These are phyloP conservation scores for Paramecium sexaurelia DNA, from an alignment of 73 alveolate genomes.

Conservation along the genomic window DNA sequence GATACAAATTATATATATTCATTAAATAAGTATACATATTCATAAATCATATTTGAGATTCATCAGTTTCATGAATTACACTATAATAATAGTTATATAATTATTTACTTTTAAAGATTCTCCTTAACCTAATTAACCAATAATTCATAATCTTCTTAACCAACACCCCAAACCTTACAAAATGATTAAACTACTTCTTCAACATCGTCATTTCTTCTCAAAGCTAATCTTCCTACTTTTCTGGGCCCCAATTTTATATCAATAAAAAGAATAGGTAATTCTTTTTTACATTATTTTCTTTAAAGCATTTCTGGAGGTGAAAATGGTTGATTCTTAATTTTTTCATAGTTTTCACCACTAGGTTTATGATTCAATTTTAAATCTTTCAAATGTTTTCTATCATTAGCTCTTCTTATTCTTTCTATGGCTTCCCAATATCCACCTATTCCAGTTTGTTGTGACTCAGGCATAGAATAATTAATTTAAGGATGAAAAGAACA, in stretches of 20 bases:
- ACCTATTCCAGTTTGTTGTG: background rate
- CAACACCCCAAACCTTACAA: constrained; percentile 48
- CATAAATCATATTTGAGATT: background rate
- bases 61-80: constrained; percentile 6
- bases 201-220: constrained; percentile 33
- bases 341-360: constrained; percentile 33
- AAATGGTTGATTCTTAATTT: constrained; percentile 3
- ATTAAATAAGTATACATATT: background rate
- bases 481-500: constrained; percentile 35
- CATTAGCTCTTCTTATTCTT: constrained; percentile 30
- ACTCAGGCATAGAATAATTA: background rate
- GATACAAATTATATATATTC: too few relatives aligned
- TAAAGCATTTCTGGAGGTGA: constrained; percentile 44
- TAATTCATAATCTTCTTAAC: background rate
- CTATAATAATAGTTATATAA: background rate
- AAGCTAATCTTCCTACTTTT: constrained; percentile 52
- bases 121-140: background rate
- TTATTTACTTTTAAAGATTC: background rate
- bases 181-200: constrained; percentile 32
- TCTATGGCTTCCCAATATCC: constrained; percentile 1
- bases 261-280: constrained; percentile 6
- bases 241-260: constrained; percentile 51
- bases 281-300: background rate
- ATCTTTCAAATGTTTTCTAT: background rate
- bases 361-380: constrained; percentile 14